A percentile compares a stretch with the other conserved stretches of the same genome.
phyloP scores from a whole-genome alignment of 2,329 filamentous ascomycete species.

The Pseudopithomyces maydicus region DNA sequence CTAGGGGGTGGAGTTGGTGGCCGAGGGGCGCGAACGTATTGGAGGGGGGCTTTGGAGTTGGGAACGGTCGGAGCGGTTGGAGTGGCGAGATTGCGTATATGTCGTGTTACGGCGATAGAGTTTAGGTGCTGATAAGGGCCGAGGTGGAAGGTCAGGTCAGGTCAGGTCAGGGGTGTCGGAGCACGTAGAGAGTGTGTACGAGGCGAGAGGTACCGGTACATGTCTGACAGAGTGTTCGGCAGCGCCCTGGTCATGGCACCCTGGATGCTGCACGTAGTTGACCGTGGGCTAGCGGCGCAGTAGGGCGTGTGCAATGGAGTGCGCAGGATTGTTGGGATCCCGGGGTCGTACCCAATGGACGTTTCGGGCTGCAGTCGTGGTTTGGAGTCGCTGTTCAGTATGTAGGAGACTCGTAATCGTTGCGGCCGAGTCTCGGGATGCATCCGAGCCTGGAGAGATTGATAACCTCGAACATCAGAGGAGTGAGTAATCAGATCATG shows the following conservation, averaged over 20 bases:
- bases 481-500: conserved; percentile 28
- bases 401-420: not conserved
- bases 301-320: not conserved
- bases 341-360: not conserved
- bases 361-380: not conserved
- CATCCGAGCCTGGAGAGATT: not conserved
- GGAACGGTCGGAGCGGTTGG: not conserved
- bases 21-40: not conserved
- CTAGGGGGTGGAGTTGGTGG: not conserved
- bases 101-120: too few relatives aligned
- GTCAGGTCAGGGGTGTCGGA: too few relatives aligned
- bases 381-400: conserved; percentile 1
- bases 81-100: not conserved
- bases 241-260: not conserved
- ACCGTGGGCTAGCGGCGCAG: not conserved
- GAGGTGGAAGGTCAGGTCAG: too few relatives aligned
- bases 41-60: not conserved
- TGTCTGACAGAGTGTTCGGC: not conserved
- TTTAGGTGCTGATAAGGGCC: conserved; percentile 1
- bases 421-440: not conserved
- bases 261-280: not conserved
- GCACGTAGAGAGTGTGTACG: too few relatives aligned
- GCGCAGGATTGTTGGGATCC: not conserved
- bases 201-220: not conserved
- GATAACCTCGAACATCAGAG: not conserved